Evolutionary conservation across 345 rosid genomes (phyloP).

Genomic region (Camelina neglecta): DNA sequence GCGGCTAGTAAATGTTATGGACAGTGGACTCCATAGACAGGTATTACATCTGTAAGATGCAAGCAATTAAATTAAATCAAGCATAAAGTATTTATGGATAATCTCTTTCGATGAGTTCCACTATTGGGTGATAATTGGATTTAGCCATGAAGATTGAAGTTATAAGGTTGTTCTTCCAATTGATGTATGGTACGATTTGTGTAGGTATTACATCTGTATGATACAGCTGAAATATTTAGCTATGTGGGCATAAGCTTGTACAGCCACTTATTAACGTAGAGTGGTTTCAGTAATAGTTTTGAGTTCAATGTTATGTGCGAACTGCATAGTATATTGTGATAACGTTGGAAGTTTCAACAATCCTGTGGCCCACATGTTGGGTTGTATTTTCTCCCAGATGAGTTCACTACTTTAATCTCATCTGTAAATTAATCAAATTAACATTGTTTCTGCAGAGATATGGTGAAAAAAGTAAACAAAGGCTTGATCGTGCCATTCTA

Average conservation of each 20-base stretch:
- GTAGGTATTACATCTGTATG: too few relatives aligned
- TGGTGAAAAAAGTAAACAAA: conserved; percentile 84
- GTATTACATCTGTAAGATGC: conserved; percentile 45
- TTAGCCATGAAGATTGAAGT: conserved; percentile 27
- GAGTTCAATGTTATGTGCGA: conserved; percentile 8
- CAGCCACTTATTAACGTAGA: conserved; percentile 13
- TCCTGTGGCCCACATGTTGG: conserved; percentile 10
- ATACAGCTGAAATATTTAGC: conserved; percentile 20
- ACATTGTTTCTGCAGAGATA: conserved; percentile 69
- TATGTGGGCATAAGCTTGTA: conserved; percentile 16
- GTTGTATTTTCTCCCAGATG: conserved; percentile 27
- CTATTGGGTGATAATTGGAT: conserved; percentile 18
- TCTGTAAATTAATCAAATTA: conserved; percentile 30
- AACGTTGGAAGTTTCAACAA: conserved; percentile 28
- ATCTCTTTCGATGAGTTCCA: conserved; percentile 13
- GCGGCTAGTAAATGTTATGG: conserved; percentile 87
- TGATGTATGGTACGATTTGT: conserved; percentile 5
- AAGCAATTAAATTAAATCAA: background rate
- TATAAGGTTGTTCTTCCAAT: conserved; percentile 6
- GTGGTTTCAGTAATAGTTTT: conserved; percentile 10
- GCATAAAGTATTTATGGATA: background rate
- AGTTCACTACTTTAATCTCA: conserved; percentile 15
- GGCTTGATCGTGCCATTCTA: conserved; percentile 98
- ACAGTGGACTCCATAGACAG: conserved; percentile 91
- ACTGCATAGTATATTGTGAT: conserved; percentile 16